A percentile compares a stretch with the other conserved stretches of the same genome.
Evolutionary conservation across 768 basidiomycete genomes (phyloP).

Genomic region (Mycena kentingensis): DNA sequence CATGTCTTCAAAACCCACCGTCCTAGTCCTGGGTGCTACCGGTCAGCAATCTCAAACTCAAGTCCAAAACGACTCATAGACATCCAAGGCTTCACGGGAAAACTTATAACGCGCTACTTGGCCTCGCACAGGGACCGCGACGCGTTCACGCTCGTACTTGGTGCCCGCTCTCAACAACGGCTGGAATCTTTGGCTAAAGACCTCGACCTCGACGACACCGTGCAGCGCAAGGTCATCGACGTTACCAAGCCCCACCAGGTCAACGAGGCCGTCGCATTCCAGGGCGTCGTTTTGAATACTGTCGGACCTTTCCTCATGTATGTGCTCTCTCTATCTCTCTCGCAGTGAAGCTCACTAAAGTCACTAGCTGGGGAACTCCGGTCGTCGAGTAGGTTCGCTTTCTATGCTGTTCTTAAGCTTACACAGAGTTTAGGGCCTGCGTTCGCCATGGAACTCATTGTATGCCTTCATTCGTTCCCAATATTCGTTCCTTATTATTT

Average conservation of each 20-base stretch:
- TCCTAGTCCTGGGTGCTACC: conserved; percentile 75
- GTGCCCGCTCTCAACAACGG: conserved; percentile 67
- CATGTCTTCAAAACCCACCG: conserved; percentile 44
- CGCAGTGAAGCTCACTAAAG: neutral
- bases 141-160: conserved; percentile 67
- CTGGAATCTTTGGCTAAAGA: conserved; percentile 54
- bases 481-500: neutral
- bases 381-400: conserved; percentile 58
- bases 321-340: neutral
- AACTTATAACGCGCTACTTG: conserved; percentile 69
- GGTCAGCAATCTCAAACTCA: conserved; percentile 29
- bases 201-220: conserved; percentile 44
- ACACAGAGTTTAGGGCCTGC: conserved; percentile 55
- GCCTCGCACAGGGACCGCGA: conserved; percentile 58
- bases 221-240: conserved; percentile 58
- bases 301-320: conserved; percentile 74
- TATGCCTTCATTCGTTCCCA: neutral
- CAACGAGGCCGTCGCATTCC: conserved; percentile 54
- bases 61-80: neutral
- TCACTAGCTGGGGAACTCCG: conserved; percentile 51
- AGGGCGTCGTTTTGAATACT: conserved; percentile 73
- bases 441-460: conserved; percentile 72
- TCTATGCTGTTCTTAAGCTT: neutral
- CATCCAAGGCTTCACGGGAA: conserved; percentile 63
- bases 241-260: conserved; percentile 55